Conservation (phyloP, 495 filamentous ascomycete genomes). For the Neurospora sp. region DNA sequence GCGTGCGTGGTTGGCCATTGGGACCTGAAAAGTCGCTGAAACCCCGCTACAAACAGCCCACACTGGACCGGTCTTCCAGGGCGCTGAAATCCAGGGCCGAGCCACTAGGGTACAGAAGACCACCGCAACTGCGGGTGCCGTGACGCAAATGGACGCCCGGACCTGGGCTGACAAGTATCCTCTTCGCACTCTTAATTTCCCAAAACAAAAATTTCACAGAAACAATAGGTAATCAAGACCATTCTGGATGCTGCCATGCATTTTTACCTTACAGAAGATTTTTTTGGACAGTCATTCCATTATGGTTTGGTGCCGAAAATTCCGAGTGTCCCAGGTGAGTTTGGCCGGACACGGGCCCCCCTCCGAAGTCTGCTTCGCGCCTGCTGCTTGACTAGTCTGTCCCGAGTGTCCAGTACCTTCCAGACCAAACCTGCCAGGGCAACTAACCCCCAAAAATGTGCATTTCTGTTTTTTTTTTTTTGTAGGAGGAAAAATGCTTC, state of each 20-base stretch:
- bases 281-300: too few relatives aligned
- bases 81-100: neutral
- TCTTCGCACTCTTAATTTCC: too few relatives aligned
- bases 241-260: too few relatives aligned
- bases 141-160: too few relatives aligned
- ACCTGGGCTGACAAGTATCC: too few relatives aligned
- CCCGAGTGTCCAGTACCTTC: neutral
- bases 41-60: neutral
- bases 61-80: neutral
- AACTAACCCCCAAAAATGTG: neutral
- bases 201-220: neutral
- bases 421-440: neutral
- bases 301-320: neutral
- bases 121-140: neutral
- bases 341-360: neutral
- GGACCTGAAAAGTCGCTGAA: neutral
- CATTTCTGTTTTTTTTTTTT: neutral
- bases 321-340: neutral
- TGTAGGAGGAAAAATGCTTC: neutral
- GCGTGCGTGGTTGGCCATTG: neutral
- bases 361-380: neutral
- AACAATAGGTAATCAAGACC: neutral
- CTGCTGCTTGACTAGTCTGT: neutral
- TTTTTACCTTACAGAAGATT: too few relatives aligned
- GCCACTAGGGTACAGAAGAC: neutral